Conservation (phyloP, 2,329 filamentous ascomycete genomes). For the Penicillium glabrum region DNA sequence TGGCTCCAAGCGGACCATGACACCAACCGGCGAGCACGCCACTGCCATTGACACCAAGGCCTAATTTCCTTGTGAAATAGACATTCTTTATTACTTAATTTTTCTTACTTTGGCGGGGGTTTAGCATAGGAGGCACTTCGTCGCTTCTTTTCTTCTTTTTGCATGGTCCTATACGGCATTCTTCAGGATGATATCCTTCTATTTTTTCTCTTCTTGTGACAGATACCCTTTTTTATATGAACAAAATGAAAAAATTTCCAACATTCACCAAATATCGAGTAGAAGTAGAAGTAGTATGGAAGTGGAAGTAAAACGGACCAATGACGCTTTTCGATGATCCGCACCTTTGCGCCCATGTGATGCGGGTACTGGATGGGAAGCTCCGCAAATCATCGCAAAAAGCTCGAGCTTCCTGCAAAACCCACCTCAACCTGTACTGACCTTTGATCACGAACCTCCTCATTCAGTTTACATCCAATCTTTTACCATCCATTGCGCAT, state of each 20-base stretch:
- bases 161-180: neutral
- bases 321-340: neutral
- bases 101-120: neutral
- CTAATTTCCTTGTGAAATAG: slow-evolving; percentile 10
- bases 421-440: neutral
- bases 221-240: slow-evolving; percentile 15
- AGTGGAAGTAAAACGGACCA: neutral
- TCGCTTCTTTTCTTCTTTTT: neutral
- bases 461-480: neutral
- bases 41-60: slow-evolving; percentile 26
- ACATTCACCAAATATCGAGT: neutral
- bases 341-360: slow-evolving; percentile 7
- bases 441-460: neutral
- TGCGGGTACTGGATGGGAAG: slow-evolving; percentile 2
- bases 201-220: neutral
- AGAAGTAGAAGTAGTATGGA: neutral
- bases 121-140: neutral
- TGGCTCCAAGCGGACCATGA: slow-evolving; percentile 31
- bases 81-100: slow-evolving; percentile 9
- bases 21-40: slow-evolving; percentile 23
- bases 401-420: slow-evolving; percentile 11
- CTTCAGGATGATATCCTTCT: neutral
- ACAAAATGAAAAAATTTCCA: neutral
- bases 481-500: neutral
- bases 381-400: slow-evolving; percentile 1